phyloP scores from a whole-genome alignment of 2,329 filamentous ascomycete species.

The Claviceps citrina region DNA sequence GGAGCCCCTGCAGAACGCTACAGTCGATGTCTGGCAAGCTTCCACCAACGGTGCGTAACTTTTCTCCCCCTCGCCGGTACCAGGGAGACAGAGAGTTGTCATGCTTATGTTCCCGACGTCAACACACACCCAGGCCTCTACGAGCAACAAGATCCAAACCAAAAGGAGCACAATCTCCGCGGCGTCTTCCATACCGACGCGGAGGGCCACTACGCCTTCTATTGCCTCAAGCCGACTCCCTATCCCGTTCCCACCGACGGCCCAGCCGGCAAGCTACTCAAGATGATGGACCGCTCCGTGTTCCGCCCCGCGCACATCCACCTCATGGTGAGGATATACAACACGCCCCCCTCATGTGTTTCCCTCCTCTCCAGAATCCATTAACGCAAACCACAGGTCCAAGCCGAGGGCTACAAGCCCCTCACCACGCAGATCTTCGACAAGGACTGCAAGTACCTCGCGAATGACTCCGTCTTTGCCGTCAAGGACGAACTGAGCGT shows the following conservation, averaged over 20 bases:
- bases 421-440: slow-evolving; percentile 66
- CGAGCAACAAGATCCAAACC: slow-evolving; percentile 58
- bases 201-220: slow-evolving; percentile 47
- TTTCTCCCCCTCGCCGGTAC: too few relatives aligned
- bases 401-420: slow-evolving; percentile 44
- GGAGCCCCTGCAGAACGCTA: slow-evolving; percentile 46
- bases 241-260: slow-evolving; percentile 37
- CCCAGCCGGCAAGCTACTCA: slow-evolving; percentile 36
- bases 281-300: slow-evolving; percentile 38
- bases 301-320: slow-evolving; percentile 46
- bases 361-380: too few relatives aligned
- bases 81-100: too few relatives aligned
- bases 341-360: too few relatives aligned
- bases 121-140: slow-evolving; percentile 29
- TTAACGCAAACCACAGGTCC: too few relatives aligned
- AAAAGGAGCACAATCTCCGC: slow-evolving; percentile 58
- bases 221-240: slow-evolving; percentile 44
- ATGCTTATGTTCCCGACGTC: too few relatives aligned
- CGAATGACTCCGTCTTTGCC: slow-evolving; percentile 36
- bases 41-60: slow-evolving; percentile 45
- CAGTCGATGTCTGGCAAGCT: slow-evolving; percentile 67
- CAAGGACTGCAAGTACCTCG: slow-evolving; percentile 44
- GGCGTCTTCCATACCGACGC: slow-evolving; percentile 55
- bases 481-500: slow-evolving; percentile 36
- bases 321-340: slow-evolving; percentile 30